Percentiles rank a stretch among this genome's conserved stretches.
Conservation (phyloP, 768 basidiomycete species). For the Tephrocybe sp. region DNA sequence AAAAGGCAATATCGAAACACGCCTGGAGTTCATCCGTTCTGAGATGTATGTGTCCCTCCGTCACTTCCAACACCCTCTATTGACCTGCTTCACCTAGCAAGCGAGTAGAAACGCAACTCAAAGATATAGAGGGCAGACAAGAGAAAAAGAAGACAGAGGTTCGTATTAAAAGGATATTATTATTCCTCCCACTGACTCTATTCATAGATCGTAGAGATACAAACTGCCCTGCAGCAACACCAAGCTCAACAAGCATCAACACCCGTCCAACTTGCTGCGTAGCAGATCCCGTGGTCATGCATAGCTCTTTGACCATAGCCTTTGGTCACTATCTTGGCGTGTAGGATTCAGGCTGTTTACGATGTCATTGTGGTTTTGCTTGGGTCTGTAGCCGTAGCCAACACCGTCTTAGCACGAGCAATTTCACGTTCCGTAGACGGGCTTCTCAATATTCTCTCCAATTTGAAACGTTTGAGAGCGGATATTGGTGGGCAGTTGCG, state of each 20-base stretch:
- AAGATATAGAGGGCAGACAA: conserved; percentile 72
- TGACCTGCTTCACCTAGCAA: conserved; percentile 37
- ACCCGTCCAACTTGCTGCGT: conserved; percentile 10
- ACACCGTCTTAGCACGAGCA: conserved; percentile 25
- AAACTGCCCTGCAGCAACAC: conserved; percentile 53
- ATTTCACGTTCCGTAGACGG: conserved; percentile 62
- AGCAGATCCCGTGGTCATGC: neutral
- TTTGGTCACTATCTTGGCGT: neutral
- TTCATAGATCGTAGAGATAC: conserved; percentile 64
- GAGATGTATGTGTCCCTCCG: conserved; percentile 68
- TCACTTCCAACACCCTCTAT: neutral
- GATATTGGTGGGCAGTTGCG: conserved; percentile 83
- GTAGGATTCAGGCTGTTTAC: neutral
- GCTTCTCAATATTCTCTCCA: conserved; percentile 67
- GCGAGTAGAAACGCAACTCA: conserved; percentile 79
- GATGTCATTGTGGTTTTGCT: conserved; percentile 3
- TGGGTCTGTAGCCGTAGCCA: conserved; percentile 13
- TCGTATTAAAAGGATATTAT: conserved; percentile 17
- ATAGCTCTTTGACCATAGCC: neutral
- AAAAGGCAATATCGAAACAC: conserved; percentile 83
- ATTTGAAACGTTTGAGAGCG: conserved; percentile 71
- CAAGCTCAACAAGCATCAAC: conserved; percentile 25
- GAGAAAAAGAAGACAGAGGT: conserved; percentile 88
- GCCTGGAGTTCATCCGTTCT: conserved; percentile 82
- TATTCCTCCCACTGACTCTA: conserved; percentile 10